phyloP scores from a whole-genome alignment of 768 basidiomycete species.

The Panaeolus papilionaceus region DNA sequence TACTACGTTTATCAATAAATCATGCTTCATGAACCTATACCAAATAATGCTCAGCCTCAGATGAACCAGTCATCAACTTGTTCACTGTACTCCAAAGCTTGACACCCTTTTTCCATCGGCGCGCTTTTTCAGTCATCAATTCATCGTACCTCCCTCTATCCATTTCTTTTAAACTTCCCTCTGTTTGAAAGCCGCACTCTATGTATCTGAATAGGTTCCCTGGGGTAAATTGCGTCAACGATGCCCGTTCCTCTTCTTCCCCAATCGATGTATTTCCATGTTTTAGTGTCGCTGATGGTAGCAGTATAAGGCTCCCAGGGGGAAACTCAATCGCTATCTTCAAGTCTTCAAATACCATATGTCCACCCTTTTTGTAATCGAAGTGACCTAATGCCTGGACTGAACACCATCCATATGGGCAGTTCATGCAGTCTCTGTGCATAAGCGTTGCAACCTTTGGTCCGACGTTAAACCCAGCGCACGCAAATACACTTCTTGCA shows the following conservation, averaged over 20 bases:
- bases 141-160: not conserved
- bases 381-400: not conserved
- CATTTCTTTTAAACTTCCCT: not conserved
- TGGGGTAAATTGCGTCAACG: slow-evolving; percentile 14
- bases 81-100: not conserved
- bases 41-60: too few relatives aligned
- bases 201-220: slow-evolving; percentile 10
- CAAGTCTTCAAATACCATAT: slow-evolving; percentile 6
- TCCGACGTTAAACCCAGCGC: slow-evolving; percentile 10
- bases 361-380: not conserved
- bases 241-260: not conserved
- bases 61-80: not conserved
- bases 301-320: not conserved
- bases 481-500: slow-evolving; percentile 9
- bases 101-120: not conserved
- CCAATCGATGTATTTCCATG: slow-evolving; percentile 14
- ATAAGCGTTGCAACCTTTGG: not conserved
- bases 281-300: slow-evolving; percentile 7
- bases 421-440: slow-evolving; percentile 14
- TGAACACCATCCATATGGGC: not conserved
- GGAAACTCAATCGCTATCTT: slow-evolving; percentile 3
- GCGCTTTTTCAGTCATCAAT: not conserved
- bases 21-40: too few relatives aligned
- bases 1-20: too few relatives aligned
- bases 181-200: slow-evolving; percentile 11